Percentiles rank a stretch among this genome's conserved stretches.
phyloP scores from a whole-genome alignment of 345 rosid species.

The Eucalyptus polyanthemos region DNA sequence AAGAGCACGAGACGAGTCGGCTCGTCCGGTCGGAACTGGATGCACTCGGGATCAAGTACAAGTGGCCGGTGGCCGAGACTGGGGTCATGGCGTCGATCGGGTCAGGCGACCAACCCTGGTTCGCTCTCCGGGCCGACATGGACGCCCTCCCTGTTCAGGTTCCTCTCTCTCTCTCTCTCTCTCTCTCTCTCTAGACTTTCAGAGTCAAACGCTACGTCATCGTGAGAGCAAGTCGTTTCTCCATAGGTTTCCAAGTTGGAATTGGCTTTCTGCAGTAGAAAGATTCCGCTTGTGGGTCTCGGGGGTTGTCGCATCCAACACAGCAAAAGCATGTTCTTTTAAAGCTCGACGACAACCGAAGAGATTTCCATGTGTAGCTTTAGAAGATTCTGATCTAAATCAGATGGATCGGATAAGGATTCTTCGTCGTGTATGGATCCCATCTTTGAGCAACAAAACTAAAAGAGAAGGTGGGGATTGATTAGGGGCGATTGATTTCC shows the following conservation, averaged over 20 bases:
- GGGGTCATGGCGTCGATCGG: slow-evolving; percentile 40
- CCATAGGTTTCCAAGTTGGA: background rate
- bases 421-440: background rate
- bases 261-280: background rate
- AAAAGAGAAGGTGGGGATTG: background rate
- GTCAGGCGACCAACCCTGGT: slow-evolving; percentile 25
- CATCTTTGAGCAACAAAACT: background rate
- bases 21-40: slow-evolving; percentile 25
- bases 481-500: too few relatives aligned
- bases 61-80: slow-evolving; percentile 37
- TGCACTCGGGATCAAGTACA: slow-evolving; percentile 22
- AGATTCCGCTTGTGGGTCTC: background rate
- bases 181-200: too few relatives aligned
- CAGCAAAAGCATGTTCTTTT: background rate
- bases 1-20: slow-evolving; percentile 26
- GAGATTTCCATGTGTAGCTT: background rate
- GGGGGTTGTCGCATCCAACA: background rate
- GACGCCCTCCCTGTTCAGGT: slow-evolving; percentile 51
- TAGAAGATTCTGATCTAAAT: background rate
- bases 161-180: too few relatives aligned
- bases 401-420: background rate
- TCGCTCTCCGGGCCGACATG: slow-evolving; percentile 52
- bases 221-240: background rate
- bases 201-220: background rate
- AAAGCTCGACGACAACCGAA: background rate